Conservation (phyloP, 495 filamentous ascomycete species). For the Neurospora sublineolata region DNA sequence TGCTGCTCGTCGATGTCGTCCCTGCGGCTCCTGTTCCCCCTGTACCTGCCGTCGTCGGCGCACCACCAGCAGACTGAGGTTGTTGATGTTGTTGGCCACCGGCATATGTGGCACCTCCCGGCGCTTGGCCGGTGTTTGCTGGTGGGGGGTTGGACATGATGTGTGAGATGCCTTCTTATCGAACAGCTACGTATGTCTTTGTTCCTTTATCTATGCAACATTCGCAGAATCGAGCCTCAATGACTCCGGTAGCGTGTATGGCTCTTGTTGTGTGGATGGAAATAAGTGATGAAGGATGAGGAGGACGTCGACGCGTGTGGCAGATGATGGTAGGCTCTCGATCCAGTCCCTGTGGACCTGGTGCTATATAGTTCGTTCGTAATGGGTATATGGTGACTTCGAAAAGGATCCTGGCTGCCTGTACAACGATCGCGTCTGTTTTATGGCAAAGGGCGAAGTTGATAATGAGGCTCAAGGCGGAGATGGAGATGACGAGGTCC, state of each 20-base stretch:
- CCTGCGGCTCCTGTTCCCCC: conserved; percentile 4
- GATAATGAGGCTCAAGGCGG: neutral
- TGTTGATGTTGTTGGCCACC: conserved; percentile 4
- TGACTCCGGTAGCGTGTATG: neutral
- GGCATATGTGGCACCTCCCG: conserved; percentile 8
- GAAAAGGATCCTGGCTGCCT: neutral
- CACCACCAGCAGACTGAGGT: conserved; percentile 15
- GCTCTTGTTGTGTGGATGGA: neutral
- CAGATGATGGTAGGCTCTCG: neutral
- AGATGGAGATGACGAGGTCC: neutral
- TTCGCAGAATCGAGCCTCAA: neutral
- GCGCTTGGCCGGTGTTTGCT: conserved; percentile 6
- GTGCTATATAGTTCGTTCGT: neutral
- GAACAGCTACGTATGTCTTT: neutral
- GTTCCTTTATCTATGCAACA: neutral
- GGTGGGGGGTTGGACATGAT: conserved; percentile 15
- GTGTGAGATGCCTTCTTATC: neutral
- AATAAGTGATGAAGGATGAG: neutral
- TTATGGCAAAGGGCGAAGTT: neutral
- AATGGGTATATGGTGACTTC: neutral
- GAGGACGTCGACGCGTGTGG: neutral
- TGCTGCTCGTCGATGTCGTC: conserved; percentile 26
- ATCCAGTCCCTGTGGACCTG: neutral
- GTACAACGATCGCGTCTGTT: neutral
- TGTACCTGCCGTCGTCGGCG: conserved; percentile 10